Evolutionary conservation across 169 alveolate genomes (phyloP), one percentile per base, ranked within the genome.

Genomic region (Ichthyophthirius multifiliis): DNA sequence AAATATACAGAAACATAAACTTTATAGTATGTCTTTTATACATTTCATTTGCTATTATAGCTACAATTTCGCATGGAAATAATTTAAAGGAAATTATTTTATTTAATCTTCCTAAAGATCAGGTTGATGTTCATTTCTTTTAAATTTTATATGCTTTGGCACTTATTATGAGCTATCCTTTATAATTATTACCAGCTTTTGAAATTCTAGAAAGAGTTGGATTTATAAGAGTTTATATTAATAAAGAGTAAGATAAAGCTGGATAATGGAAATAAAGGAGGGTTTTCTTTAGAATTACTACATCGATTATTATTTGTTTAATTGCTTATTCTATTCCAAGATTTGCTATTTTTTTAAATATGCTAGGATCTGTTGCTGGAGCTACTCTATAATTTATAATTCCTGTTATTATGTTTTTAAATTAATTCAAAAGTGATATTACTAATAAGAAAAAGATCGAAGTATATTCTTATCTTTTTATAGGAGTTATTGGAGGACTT

Each of bases 121-220:
- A 41, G 5, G 15, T 7, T 35, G 35, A 41, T 20, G 62, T 67
- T 67, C 30, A 67, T 5, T 34, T 67, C 23, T 67, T 67, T 39
- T 71, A 81, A 31, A 47, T 81, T 3, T 37, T 55, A 2, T 81
- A 81, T 71, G 86, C 86, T 4, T 32, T 81, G 34, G 76, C 86
- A 30, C 65, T 81, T 27, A 44, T 81, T 10, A 64, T 81, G 20
- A 67, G 80, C 0, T 81, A 81, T 41, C 86, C 86, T 18, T 71
- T 81, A n/a, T 31, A 81, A 81, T 71, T 81, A n/a, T 30, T 71
- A 13, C 86, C 86, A 12, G 67, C 86, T 13, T 81, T 71, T 30
- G 12, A 74, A 41, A 73, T 81, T 5, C 18, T 81, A 12, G 86
- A 81, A 71, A 37, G 39, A 5, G 47, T 41, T 27, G 18, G 37